Evolutionary conservation across 257 asterid genomes (phyloP).

Genomic region (Nicotiana benthamiana): DNA sequence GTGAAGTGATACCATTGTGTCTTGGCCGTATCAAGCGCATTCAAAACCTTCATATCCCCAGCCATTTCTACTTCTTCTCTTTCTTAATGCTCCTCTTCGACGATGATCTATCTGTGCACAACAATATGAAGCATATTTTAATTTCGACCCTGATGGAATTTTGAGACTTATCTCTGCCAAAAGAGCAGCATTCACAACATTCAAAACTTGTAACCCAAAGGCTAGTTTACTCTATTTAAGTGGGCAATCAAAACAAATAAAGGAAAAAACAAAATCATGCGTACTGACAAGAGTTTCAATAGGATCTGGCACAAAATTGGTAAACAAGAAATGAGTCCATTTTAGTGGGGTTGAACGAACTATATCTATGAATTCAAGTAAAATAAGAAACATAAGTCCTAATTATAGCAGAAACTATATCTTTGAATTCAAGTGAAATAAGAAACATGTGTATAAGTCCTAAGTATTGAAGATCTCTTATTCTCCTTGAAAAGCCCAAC

Average conservation of each 20-base stretch:
- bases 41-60: conserved; percentile 36
- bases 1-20: conserved; percentile 65
- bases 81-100: neutral
- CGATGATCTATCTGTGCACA: neutral
- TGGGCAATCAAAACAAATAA: too few species aligned
- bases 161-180: neutral
- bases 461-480: too few species aligned
- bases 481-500: too few species aligned
- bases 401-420: too few species aligned
- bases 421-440: too few species aligned
- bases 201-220: neutral
- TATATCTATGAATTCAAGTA: too few species aligned
- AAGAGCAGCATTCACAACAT: neutral
- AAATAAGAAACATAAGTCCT: too few species aligned
- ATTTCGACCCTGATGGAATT: neutral
- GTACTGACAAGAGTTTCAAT: neutral
- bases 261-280: neutral
- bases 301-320: neutral
- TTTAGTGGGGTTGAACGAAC: neutral
- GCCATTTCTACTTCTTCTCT: conserved; percentile 4
- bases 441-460: too few species aligned
- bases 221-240: neutral
- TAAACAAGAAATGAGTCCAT: neutral
- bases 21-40: conserved; percentile 50
- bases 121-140: neutral